Conservation (phyloP, 495 filamentous ascomycete genomes). For the Penicillium riverlandense region DNA sequence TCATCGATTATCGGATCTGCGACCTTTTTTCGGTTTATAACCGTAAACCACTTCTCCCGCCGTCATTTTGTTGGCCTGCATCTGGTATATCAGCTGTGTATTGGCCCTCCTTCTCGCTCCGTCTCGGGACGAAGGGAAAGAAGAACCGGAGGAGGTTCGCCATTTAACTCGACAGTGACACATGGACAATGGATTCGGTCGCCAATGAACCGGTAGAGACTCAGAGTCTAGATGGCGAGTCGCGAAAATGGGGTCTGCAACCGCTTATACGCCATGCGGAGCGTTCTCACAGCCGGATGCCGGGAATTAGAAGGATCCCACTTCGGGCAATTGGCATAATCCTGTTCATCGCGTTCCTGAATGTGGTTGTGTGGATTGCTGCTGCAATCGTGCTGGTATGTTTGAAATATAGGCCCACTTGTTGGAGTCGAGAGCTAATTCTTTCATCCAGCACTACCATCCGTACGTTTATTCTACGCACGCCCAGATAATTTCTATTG, state of each 20-base stretch:
- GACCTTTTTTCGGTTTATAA: not conserved
- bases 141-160: too few relatives aligned
- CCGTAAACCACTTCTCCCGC: not conserved
- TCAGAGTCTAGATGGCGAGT: conserved; percentile 6
- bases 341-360: conserved; percentile 52
- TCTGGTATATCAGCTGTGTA: too few relatives aligned
- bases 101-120: too few relatives aligned
- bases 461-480: conserved; percentile 18
- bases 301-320: conserved; percentile 51
- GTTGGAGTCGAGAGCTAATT: not conserved
- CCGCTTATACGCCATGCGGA: conserved; percentile 29
- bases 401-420: not conserved
- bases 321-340: conserved; percentile 63
- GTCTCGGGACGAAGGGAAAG: too few relatives aligned
- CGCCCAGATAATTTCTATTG: too few relatives aligned
- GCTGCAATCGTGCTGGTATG: conserved; percentile 60
- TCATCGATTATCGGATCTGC: not conserved
- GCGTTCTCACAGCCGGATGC: conserved; percentile 38
- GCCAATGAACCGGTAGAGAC: conserved; percentile 2
- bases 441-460: conserved; percentile 22
- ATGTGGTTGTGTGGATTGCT: conserved; percentile 65
- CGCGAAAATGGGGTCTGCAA: conserved; percentile 28
- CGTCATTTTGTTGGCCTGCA: too few relatives aligned
- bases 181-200: too few relatives aligned
- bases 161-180: too few relatives aligned